Evolutionary conservation across 805 yeast species (phyloP).

Genomic region (Torulaspora delbrueckii): DNA sequence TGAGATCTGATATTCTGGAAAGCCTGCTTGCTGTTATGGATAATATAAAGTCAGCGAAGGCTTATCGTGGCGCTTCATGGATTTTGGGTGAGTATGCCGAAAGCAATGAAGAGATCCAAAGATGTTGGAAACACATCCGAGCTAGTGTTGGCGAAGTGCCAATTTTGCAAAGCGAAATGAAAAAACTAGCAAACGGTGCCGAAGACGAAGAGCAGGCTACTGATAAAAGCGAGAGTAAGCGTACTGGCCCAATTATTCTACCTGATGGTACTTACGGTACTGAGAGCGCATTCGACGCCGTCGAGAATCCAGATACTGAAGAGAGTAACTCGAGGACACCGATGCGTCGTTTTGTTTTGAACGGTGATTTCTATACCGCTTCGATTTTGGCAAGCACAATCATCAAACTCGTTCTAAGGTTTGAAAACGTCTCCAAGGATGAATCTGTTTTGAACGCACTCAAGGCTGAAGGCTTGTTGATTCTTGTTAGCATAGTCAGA

Average conservation of each 20-base stretch:
- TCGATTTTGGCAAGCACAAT: slow-evolving; percentile 84
- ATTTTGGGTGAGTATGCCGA: slow-evolving; percentile 86
- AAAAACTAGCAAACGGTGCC: slow-evolving; percentile 37
- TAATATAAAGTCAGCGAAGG: slow-evolving; percentile 77
- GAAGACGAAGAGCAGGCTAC: slow-evolving; percentile 32
- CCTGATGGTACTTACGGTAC: slow-evolving; percentile 99
- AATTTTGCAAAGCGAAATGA: slow-evolving; percentile 68
- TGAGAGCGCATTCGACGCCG: slow-evolving; percentile 78
- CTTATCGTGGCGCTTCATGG: slow-evolving; percentile 92
- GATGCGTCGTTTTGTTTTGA: slow-evolving; percentile 71
- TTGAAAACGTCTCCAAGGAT: slow-evolving; percentile 51
- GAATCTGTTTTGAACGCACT: slow-evolving; percentile 68
- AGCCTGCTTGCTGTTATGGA: slow-evolving; percentile 61
- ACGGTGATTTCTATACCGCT: slow-evolving; percentile 87
- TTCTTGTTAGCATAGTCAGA: slow-evolving; percentile 85
- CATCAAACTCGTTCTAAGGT: slow-evolving; percentile 79
- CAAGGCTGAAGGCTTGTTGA: slow-evolving; percentile 90
- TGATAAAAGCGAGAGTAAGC: slow-evolving; percentile 28
- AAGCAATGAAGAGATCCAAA: slow-evolving; percentile 66
- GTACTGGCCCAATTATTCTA: slow-evolving; percentile 70
- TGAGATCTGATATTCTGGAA: slow-evolving; percentile 58
- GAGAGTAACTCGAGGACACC: slow-evolving; percentile 57
- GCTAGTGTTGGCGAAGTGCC: slow-evolving; percentile 87
- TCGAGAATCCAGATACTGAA: slow-evolving; percentile 60
- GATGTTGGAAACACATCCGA: slow-evolving; percentile 84